Conservation (phyloP, 148 eudicot species). For the Chenopodium album region DNA sequence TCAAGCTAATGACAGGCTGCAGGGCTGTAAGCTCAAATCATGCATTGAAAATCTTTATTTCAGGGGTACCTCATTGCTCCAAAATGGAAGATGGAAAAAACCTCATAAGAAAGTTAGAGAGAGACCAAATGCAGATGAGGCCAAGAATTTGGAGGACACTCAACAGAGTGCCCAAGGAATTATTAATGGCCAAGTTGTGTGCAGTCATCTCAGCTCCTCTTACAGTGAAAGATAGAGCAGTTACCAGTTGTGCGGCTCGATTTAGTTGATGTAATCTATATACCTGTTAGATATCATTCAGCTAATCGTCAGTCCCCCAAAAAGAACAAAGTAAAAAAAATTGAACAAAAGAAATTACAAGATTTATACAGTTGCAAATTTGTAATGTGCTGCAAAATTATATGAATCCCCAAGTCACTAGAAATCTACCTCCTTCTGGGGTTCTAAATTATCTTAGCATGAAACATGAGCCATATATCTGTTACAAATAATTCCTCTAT, state of each 20-base stretch:
- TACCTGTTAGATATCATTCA: conserved; percentile 44
- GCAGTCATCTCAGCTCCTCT: conserved; percentile 94
- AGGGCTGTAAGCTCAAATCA: background rate
- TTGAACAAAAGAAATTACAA: background rate
- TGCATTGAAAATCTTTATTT: conserved; percentile 2
- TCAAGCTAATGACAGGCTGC: background rate
- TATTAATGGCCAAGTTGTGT: conserved; percentile 86
- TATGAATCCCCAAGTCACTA: background rate
- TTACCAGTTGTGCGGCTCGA: conserved; percentile 95
- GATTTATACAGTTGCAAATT: background rate
- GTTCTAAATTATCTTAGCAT: background rate
- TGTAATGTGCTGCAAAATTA: background rate
- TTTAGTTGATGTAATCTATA: conserved; percentile 95
- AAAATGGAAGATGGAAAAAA: conserved; percentile 41
- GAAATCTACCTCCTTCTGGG: background rate
- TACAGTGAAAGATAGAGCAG: conserved; percentile 90
- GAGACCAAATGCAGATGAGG: conserved; percentile 90
- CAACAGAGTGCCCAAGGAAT: conserved; percentile 73
- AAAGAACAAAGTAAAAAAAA: too few relatives aligned
- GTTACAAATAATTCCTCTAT: background rate
- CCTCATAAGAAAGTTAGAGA: conserved; percentile 83
- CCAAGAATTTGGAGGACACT: conserved; percentile 89
- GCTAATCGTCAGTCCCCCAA: background rate
- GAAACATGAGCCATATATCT: background rate
- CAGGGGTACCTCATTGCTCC: conserved; percentile 23